Conservation (phyloP, 2,329 filamentous ascomycete species). For the Cladosporium sp. region DNA sequence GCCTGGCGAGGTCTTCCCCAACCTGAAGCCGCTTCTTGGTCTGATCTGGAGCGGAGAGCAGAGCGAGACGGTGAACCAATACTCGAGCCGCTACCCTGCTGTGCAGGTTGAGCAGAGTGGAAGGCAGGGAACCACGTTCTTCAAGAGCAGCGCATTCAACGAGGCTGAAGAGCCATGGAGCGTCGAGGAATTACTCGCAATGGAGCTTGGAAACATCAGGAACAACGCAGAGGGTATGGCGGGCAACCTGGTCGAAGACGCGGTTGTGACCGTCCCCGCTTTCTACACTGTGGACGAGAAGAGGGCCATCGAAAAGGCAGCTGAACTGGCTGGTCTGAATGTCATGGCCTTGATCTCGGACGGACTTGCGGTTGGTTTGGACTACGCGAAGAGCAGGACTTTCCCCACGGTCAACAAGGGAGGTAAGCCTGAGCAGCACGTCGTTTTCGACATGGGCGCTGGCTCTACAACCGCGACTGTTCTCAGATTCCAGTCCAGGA, state of each 20-base stretch:
- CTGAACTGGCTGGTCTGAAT: slow-evolving; percentile 83
- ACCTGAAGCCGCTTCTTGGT: slow-evolving; percentile 88
- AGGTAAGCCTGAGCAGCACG: slow-evolving; percentile 83
- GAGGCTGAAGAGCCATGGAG: slow-evolving; percentile 66
- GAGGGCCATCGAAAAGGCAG: slow-evolving; percentile 79
- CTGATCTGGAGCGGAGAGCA: slow-evolving; percentile 54
- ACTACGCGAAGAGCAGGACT: slow-evolving; percentile 89
- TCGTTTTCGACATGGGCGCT: slow-evolving; percentile 97
- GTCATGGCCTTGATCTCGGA: slow-evolving; percentile 85
- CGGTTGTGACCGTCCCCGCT: slow-evolving; percentile 84
- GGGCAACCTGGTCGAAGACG: slow-evolving; percentile 71
- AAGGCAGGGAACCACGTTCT: slow-evolving; percentile 69
- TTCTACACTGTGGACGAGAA: slow-evolving; percentile 93
- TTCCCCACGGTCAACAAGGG: slow-evolving; percentile 84
- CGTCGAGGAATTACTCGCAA: slow-evolving; percentile 91
- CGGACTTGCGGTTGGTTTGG: slow-evolving; percentile 86
- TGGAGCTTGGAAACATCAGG: slow-evolving; percentile 91
- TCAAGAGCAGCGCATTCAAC: slow-evolving; percentile 76
- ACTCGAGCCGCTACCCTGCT: slow-evolving; percentile 75
- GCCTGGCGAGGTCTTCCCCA: slow-evolving; percentile 90
- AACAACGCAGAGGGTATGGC: slow-evolving; percentile 84
- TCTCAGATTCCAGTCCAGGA: slow-evolving; percentile 83
- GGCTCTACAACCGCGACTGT: slow-evolving; percentile 90
- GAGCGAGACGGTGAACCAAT: slow-evolving; percentile 66
- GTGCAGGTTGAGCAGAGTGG: slow-evolving; percentile 66